These are phyloP conservation scores for Apostasia shenzhenica DNA, from an alignment of 106 monocot species.

Conservation along the genomic window DNA sequence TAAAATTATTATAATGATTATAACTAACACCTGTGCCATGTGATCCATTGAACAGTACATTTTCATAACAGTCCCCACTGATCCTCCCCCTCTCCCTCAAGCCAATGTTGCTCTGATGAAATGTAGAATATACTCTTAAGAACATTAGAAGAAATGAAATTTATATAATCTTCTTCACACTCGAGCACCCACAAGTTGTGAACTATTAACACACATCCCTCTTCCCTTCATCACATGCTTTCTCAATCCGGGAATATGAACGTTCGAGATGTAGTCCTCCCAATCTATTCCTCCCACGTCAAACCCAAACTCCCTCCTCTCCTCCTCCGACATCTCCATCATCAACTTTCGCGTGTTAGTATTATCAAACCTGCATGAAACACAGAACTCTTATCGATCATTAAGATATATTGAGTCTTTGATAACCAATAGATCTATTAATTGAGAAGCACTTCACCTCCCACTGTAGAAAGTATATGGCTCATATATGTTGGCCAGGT, in stretches of 20 bases:
- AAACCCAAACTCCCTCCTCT: slow-evolving; percentile 54
- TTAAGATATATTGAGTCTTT: no score
- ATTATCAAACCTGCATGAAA: slow-evolving; percentile 14
- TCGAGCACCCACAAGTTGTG: slow-evolving; percentile 12
- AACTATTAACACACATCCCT: slow-evolving; percentile 17
- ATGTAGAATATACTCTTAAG: no score
- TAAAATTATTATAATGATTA: no score
- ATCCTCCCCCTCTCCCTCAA: no score
- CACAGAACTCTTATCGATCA: not conserved
- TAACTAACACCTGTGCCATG: no score
- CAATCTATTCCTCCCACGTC: slow-evolving; percentile 61
- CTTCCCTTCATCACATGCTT: slow-evolving; percentile 88
- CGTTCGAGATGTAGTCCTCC: slow-evolving; percentile 69
- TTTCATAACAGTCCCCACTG: no score
- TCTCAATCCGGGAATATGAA: slow-evolving; percentile 86
- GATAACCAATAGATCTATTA: not conserved
- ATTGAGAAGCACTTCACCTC: slow-evolving; percentile 35
- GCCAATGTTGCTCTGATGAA: no score
- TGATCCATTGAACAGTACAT: no score
- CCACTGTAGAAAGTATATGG: slow-evolving; percentile 82
- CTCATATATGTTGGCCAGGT: slow-evolving; percentile 71
- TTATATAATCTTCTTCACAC: slow-evolving; percentile 6
- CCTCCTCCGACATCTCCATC: slow-evolving; percentile 71
- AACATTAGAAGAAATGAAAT: not conserved
- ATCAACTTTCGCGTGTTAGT: slow-evolving; percentile 54